Base-by-base conservation (phyloP, 352 stramenopile species). In the Pythium chondricola region DNA sequence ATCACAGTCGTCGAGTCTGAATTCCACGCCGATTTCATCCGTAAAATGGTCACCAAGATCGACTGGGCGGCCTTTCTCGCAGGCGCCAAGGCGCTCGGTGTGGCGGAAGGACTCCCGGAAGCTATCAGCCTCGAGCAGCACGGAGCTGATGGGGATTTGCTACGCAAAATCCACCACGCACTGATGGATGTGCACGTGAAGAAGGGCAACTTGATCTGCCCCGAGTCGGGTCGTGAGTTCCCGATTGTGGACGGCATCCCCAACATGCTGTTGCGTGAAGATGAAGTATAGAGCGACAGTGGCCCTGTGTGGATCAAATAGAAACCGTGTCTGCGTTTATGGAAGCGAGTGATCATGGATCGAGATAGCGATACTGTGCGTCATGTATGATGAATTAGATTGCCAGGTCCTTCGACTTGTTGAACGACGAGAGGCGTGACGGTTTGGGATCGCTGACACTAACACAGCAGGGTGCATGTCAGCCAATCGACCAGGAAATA, bases 161-260 rank as follows among this genome's bases (percentile, higher is more conserved):
- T 97, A 46, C 63, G 82, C 31, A 88, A 81, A 42, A 74, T 98
- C 41, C 89, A 98, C 62, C 75, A 93, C 42, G 83, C 85, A 37
- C 65, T 98, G 41, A 48, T 97, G 54, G 91, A 98, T 44, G 78
- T 99, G 48, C 95, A 98, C 56, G 88, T 99, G 20, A 85, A 98
- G 56, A 88, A 98, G 59, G 97, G 96, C 26, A 83, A 83, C 43
- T 80, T 99, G 27, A 62, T 98, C 10, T 99, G 97, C 59, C 95
- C 96, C 13, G 92, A 98, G 74, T 98, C 95, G 14, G 93, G 91
- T 24, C 83, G 96, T 14, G 86, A 89, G 46, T 99, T 99, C 70
- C 85, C 92, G 17, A 96, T 99, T 44, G 87, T 97, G 42, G 89
- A 99, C 48, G 83, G 93, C 50, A 98, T 99, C 64, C 95, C 96